Conservation (phyloP, 2,329 filamentous ascomycete genomes). For the Sporothrix euskadiensis region DNA sequence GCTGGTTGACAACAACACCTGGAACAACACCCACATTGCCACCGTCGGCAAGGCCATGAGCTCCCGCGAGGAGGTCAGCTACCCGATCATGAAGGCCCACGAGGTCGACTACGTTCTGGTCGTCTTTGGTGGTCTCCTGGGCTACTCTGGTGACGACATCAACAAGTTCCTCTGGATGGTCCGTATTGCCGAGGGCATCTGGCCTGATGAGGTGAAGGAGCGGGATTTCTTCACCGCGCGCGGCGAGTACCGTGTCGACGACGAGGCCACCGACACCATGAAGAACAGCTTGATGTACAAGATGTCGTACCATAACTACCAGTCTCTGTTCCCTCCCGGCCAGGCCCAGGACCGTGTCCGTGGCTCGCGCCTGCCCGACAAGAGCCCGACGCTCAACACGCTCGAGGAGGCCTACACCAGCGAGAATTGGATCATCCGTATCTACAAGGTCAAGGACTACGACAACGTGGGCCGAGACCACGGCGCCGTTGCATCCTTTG, state of each 20-base stretch:
- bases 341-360: constrained; percentile 91
- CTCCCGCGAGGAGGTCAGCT: constrained; percentile 95
- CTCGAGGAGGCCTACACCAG: constrained; percentile 97
- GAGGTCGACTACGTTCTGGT: constrained; percentile 99
- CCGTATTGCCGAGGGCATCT: constrained; percentile 96
- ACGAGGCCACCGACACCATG: constrained; percentile 93
- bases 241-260: constrained; percentile 93
- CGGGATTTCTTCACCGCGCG: constrained; percentile 91
- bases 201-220: constrained; percentile 99
- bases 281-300: constrained; percentile 99
- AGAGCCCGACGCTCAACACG: constrained; percentile 81
- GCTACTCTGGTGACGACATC: constrained; percentile 98
- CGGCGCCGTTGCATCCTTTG: constrained; percentile 66
- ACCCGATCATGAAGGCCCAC: constrained; percentile 96
- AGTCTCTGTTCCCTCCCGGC: constrained; percentile 84
- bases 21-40: constrained; percentile 99
- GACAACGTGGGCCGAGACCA: constrained; percentile 95
- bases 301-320: constrained; percentile 99
- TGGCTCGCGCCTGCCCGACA: constrained; percentile 73
- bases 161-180: constrained; percentile 99
- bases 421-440: constrained; percentile 99
- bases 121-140: constrained; percentile 91
- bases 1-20: constrained; percentile 98
- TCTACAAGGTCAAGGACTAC: constrained; percentile 99
- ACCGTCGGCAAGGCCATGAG: constrained; percentile 99